These are phyloP conservation scores for Fusarium sp. DNA, from an alignment of 2,329 filamentous ascomycete species.

Conservation along the genomic window DNA sequence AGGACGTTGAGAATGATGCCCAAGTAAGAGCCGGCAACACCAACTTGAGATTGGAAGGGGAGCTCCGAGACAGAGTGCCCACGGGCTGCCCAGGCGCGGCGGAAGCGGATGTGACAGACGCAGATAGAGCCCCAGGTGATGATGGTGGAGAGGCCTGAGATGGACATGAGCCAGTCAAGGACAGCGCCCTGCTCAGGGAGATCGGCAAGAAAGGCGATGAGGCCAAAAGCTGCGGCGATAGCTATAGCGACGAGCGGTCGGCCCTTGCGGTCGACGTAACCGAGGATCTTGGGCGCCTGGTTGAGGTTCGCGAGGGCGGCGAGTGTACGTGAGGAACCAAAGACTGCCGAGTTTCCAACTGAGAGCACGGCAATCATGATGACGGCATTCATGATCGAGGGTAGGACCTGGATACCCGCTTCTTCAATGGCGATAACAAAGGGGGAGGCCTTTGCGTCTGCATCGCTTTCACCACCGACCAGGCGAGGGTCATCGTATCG, in stretches of 20 bases:
- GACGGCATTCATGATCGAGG: slow-evolving; percentile 93
- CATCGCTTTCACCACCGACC: slow-evolving; percentile 64
- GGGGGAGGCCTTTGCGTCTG: slow-evolving; percentile 81
- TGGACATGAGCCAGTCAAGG: slow-evolving; percentile 83
- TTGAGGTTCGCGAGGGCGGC: slow-evolving; percentile 89
- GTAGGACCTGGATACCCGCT: slow-evolving; percentile 83
- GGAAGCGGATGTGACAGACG: slow-evolving; percentile 92
- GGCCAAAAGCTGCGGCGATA: slow-evolving; percentile 74
- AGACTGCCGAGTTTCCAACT: slow-evolving; percentile 92
- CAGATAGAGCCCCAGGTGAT: slow-evolving; percentile 90
- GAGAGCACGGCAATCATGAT: slow-evolving; percentile 92
- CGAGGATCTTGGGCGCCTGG: slow-evolving; percentile 81
- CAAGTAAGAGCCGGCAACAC: slow-evolving; percentile 82
- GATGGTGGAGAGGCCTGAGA: slow-evolving; percentile 78
- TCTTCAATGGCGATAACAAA: slow-evolving; percentile 94
- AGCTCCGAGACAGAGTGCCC: slow-evolving; percentile 81
- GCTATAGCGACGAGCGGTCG: slow-evolving; percentile 81
- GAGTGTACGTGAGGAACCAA: slow-evolving; percentile 90
- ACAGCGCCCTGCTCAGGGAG: slow-evolving; percentile 69
- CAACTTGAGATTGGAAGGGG: slow-evolving; percentile 84
- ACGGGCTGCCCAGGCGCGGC: slow-evolving; percentile 77
- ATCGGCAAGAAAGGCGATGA: slow-evolving; percentile 82
- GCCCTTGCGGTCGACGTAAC: slow-evolving; percentile 85
- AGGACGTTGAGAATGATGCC: slow-evolving; percentile 81
- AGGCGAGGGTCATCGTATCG: slow-evolving; percentile 76